Base-by-base conservation (phyloP, 2,329 filamentous ascomycete species). In the Fusarium newnesense region DNA sequence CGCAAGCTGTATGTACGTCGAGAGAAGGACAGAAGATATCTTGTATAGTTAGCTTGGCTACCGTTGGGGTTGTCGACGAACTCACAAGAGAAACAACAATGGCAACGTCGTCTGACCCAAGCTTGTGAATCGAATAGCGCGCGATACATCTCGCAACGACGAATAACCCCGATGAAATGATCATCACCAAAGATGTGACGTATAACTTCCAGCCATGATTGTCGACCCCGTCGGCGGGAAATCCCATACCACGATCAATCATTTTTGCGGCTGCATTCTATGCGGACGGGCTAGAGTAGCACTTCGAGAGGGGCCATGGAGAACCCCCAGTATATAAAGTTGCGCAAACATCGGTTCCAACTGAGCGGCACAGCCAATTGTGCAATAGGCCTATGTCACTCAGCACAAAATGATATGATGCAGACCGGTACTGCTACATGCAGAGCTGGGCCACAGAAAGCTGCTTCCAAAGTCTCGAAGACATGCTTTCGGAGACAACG, bases 41-140 rank as follows among this genome's bases (percentile, higher is more conserved):
- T 60, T n/a, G 15, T 1, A 1, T 0, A 9, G 0, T 60, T 18
- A 60, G 47, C 15, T 9, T 2, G 0, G 1, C 0, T 24, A 13
- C 2, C 10, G 3, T 13, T 1, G 5, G 12, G 5, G n/a, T 4
- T 3, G 1, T 2, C 10, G 2, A 32, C 1, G 2, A 4, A 24
- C 49, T 12, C 19, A 36, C 58, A 11, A 60, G 58, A 19, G 49
- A 60, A 8, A 54, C n/a, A 11, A 60, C 18, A 7, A 60, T 57
- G 13, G 49, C 34, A 16, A 60, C 19, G 4, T 60, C 58, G 1
- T 60, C 58, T 1, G 58, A 60, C 16, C 58, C 49, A 4, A 60
- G 24, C 15, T 60, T 60, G 3, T 60, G 30, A 21, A 60, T 42
- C 0, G 58, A 36, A 16, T 42, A 60, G 2, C 58, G 58, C 1